phyloP scores from a whole-genome alignment of 2,329 filamentous ascomycete species.

The Fusarium torulosum region DNA sequence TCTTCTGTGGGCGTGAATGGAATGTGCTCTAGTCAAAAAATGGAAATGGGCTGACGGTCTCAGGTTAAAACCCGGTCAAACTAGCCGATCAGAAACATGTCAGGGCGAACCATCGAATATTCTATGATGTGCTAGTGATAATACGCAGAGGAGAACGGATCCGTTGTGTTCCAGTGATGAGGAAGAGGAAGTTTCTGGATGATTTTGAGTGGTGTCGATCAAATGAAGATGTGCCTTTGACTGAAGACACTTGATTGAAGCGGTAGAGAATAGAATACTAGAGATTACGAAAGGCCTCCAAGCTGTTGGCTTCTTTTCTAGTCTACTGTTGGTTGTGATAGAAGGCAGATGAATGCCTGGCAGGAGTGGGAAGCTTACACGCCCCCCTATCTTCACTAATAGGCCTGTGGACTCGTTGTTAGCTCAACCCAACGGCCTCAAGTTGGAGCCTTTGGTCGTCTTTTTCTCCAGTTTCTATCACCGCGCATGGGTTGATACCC shows the following conservation, averaged over 20 bases:
- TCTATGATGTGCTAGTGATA: neutral
- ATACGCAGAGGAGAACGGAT: no score
- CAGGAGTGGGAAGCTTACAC: neutral
- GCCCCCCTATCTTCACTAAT: conserved; percentile 20
- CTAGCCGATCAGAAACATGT: neutral
- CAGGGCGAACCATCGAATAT: neutral
- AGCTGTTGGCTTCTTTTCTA: neutral
- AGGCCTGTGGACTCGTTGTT: neutral
- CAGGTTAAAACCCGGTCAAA: conserved; percentile 5
- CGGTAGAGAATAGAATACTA: neutral
- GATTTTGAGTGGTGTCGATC: neutral
- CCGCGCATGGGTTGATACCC: neutral
- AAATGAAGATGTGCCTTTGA: neutral
- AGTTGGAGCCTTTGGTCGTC: neutral
- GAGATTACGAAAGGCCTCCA: neutral
- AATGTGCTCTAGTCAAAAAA: conserved; percentile 4
- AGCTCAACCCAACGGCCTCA: conserved; percentile 4
- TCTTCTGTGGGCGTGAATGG: neutral
- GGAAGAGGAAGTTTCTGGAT: neutral
- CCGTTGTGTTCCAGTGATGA: neutral
- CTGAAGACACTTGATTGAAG: neutral
- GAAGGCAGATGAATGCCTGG: neutral
- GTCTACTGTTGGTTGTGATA: conserved; percentile 5
- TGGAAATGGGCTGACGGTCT: conserved; percentile 1
- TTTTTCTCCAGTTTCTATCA: neutral